These are phyloP conservation scores for Neoboletus subvelutipes DNA, from an alignment of 768 basidiomycete species.

Conservation along the genomic window DNA sequence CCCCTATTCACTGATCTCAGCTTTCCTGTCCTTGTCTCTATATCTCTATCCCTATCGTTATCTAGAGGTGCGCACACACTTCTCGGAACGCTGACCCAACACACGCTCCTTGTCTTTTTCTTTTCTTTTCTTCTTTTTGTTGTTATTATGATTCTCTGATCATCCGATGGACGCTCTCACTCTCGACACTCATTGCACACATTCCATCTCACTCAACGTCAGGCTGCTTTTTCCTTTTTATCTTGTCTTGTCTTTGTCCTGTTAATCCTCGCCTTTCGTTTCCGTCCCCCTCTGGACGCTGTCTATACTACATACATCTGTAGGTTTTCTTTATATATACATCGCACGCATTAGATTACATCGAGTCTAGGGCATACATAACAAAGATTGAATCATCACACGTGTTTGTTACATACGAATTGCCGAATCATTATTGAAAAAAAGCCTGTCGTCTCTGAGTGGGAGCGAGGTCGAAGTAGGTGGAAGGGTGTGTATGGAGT, in stretches of 20 bases:
- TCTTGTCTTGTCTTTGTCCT: neutral
- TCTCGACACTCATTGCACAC: conserved; percentile 11
- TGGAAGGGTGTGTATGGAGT: neutral
- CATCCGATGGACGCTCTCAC: neutral
- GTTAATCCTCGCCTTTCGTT: neutral
- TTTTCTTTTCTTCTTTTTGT: neutral
- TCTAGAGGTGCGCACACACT: neutral
- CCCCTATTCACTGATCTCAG: neutral
- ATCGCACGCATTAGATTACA: conserved; percentile 11
- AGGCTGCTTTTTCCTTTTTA: no score
- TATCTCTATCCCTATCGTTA: conserved; percentile 8
- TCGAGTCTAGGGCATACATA: conserved; percentile 1
- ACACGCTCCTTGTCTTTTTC: conserved; percentile 10
- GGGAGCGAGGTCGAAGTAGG: neutral
- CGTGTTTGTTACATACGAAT: conserved; percentile 10
- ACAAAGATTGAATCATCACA: conserved; percentile 4
- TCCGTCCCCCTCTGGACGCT: no score
- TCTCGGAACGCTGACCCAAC: neutral
- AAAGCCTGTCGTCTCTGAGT: neutral
- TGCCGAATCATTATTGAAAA: no score
- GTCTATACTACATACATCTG: conserved; percentile 4
- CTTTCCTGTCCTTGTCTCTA: neutral
- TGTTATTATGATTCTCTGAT: neutral
- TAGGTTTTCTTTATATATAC: conserved; percentile 6
- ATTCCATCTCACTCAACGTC: neutral